These are phyloP conservation scores for Sherardia arvensis DNA, from an alignment of 257 asterid genomes.

Conservation along the genomic window DNA sequence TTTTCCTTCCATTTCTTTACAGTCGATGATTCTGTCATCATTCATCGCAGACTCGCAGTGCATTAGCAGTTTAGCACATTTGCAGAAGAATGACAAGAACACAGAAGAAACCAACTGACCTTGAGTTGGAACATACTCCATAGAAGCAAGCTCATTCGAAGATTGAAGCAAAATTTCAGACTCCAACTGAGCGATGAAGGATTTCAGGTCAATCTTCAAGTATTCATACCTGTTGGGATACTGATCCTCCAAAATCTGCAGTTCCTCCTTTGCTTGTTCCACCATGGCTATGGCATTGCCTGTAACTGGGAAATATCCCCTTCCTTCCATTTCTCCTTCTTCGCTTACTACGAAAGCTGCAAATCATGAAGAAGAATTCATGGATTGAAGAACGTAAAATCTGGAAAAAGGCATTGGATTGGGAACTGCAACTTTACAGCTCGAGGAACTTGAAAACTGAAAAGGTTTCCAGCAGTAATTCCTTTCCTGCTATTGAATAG, in stretches of 20 bases:
- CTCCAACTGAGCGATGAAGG: slow-evolving; percentile 41
- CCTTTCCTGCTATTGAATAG: not conserved
- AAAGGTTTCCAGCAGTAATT: slow-evolving; percentile 9
- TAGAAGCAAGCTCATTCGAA: not conserved
- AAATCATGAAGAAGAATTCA: not conserved
- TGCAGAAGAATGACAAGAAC: not conserved
- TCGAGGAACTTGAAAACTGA: not conserved
- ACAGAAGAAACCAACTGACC: slow-evolving; percentile 24
- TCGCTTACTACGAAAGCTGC: not conserved
- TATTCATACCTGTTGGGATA: slow-evolving; percentile 35
- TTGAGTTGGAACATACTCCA: slow-evolving; percentile 25
- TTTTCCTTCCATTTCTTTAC: slow-evolving; percentile 31
- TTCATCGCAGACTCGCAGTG: not conserved
- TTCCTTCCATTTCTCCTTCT: slow-evolving; percentile 6
- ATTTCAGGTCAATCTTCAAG: slow-evolving; percentile 41
- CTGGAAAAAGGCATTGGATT: not conserved
- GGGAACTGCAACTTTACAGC: not conserved
- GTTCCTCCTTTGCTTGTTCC: slow-evolving; percentile 52
- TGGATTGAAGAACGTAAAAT: not conserved
- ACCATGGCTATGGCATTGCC: slow-evolving; percentile 12
- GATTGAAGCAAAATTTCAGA: slow-evolving; percentile 11
- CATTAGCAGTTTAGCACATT: not conserved
- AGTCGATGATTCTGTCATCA: slow-evolving; percentile 38
- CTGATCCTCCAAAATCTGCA: slow-evolving; percentile 43
- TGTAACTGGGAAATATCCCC: not conserved